Base-by-base conservation (phyloP, 345 rosid genomes). In the Murraya paniculata region DNA sequence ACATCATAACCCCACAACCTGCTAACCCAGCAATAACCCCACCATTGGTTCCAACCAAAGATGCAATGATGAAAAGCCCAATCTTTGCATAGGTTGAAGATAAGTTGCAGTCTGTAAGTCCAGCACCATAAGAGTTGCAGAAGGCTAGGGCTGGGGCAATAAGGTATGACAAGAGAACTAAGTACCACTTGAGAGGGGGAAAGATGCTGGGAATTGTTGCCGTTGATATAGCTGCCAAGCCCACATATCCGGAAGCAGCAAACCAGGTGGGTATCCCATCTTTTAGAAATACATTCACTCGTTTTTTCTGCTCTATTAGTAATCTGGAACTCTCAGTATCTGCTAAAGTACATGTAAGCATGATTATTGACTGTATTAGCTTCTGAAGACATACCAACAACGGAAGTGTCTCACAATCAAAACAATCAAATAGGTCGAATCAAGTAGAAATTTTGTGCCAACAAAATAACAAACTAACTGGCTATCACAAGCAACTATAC, bases 81-180 rank as follows among this genome's bases (percentile, higher is more conserved):
- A 95, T 93, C 85, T 91, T 95, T 58, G 97, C 98, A 69, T 95
- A 95, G 55, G 94, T 93, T 59, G 95, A 85, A 59, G 97, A 77
- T 85, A 93, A 81, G 78, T 71, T 91, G 92, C 92, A 92, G 84
- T 95, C 98, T 0, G 97, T 93, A 65, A 95, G 95, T 33, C 98
- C 97, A 5, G 92, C 85, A 57, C 98, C 98, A 35, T 95, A 95
- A 41, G 98, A 92, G 83, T 92, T 92, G 88, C 97, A 95, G 81
- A 95, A 95, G 76, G 97, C 98, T 13, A 95, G 91, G 59, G 91
- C 98, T 1, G 98, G 98, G 56, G 98, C 98, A 50, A 95, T 85
- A 81, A 93, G 59, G 81, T 92, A 93, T 39, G 97, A 90, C 64
- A 86, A 79, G 33, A 95, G 86, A 81, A 95, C 97, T 78, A 92